Conservation (phyloP, 306 rosid species). For the Casuarina glauca region DNA sequence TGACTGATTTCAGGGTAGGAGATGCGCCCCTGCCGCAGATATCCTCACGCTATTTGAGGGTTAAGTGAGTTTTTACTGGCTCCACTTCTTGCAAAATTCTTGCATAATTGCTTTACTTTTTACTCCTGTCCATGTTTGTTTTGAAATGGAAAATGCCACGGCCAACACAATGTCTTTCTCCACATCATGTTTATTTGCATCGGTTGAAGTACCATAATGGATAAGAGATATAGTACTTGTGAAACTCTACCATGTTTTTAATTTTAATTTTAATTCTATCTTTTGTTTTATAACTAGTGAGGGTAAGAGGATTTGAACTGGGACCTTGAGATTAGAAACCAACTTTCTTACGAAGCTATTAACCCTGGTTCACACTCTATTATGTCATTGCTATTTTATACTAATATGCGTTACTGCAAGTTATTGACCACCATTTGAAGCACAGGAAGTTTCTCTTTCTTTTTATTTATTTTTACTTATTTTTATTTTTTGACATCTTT, state of each 20-base stretch:
- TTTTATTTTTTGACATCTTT: neutral
- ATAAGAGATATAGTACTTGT: neutral
- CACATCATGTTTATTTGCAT: neutral
- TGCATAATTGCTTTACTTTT: neutral
- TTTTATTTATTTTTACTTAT: neutral
- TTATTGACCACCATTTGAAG: neutral
- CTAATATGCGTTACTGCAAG: slow-evolving; percentile 4
- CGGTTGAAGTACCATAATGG: neutral
- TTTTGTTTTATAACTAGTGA: too few species aligned
- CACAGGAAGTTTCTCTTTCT: neutral
- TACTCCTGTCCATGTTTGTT: neutral
- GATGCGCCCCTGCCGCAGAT: slow-evolving; percentile 55
- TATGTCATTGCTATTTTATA: neutral
- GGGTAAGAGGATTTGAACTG: too few species aligned
- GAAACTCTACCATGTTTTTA: neutral
- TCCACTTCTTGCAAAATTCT: slow-evolving; percentile 5
- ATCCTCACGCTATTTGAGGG: slow-evolving; percentile 49
- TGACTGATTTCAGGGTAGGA: slow-evolving; percentile 41
- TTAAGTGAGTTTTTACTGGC: slow-evolving; percentile 47
- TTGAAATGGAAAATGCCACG: slow-evolving; percentile 9
- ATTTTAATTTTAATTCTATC: too few species aligned
- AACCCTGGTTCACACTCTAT: neutral
- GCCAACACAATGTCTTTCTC: slow-evolving; percentile 10
- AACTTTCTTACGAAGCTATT: too few species aligned
- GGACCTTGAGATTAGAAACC: too few species aligned